These are phyloP conservation scores for Neurospora terricola DNA, from an alignment of 495 filamentous ascomycete genomes.

Conservation along the genomic window DNA sequence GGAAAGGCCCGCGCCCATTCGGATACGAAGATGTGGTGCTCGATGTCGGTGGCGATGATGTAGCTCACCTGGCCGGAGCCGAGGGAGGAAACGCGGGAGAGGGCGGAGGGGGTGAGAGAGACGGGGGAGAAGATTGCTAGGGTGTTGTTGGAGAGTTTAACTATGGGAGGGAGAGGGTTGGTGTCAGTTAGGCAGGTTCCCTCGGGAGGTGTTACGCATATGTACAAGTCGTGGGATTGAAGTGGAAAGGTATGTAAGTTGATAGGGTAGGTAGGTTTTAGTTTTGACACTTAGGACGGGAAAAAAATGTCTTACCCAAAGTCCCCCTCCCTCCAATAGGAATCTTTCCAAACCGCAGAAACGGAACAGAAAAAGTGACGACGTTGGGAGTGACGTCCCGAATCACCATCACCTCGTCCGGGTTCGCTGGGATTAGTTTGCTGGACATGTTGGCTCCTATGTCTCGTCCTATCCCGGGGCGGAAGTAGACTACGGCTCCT, in stretches of 20 bases:
- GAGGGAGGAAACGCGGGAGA: conserved; percentile 23
- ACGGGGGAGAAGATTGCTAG: conserved; percentile 91
- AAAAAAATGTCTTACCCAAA: conserved; percentile 46
- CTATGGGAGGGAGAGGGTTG: conserved; percentile 29
- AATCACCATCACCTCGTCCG: conserved; percentile 75
- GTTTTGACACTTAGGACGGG: not conserved
- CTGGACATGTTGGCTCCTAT: conserved; percentile 26
- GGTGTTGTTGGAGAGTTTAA: conserved; percentile 62
- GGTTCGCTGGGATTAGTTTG: conserved; percentile 46
- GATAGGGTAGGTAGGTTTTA: not conserved
- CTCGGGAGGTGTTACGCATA: too few relatives aligned
- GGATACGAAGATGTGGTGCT: conserved; percentile 87
- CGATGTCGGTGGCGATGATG: conserved; percentile 75
- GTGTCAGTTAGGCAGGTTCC: too few relatives aligned
- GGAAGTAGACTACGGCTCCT: not conserved
- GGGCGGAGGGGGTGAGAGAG: not conserved
- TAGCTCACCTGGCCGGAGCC: conserved; percentile 63
- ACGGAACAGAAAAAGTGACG: conserved; percentile 74
- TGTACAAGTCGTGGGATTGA: too few relatives aligned
- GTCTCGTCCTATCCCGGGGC: not conserved
- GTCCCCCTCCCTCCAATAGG: conserved; percentile 85
- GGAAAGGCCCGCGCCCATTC: conserved; percentile 76
- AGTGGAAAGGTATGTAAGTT: too few relatives aligned
- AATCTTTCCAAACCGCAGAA: conserved; percentile 67
- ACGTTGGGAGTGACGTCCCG: conserved; percentile 71